Evolutionary conservation across 2,329 filamentous ascomycete species (phyloP), one percentile per base, ranked within the genome.

Genomic region (Fusarium scirpi): DNA sequence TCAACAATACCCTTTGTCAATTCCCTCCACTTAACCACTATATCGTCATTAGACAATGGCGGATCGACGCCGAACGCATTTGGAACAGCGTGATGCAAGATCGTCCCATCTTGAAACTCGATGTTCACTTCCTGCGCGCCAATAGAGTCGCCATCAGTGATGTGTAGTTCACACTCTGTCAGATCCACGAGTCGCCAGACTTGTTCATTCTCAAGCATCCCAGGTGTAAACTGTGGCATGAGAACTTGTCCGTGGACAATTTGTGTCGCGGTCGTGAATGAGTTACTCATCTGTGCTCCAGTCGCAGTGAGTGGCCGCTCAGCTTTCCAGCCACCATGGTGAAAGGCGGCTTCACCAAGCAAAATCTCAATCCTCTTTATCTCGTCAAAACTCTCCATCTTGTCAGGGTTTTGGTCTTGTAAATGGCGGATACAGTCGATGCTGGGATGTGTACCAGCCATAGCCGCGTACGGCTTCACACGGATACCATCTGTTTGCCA

Each of bases 231-330:
- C 6, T 59, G 57, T 6, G 40, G n/a, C 57, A 59, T 59, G 18
- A 59, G 24, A 3, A 58, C 57, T 58, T 59, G 38, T n/a, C 29
- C 38, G 8, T 59, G 57, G 12, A 59, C 57, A 13, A 59, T 59
- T 15, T 59, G 57, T 22, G 40, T 57, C 11, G 51, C 57, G 2
- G 27, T 16, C 13, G 56, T 56, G 18, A 58, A 58, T 10, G 57
- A 45, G 51, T 59, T 59, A 29, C 57, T 58, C 57, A 59, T 59
- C 40, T 59, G 57, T 9, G 57, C 51, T 8, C 57, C 51, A 6
- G 40, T 59, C 10, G 57, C 40, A 5, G 51, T 59, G 12, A 59
- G 57, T 3, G 57, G 51, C 4, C 8, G 34, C 2, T n/a, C 18
- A 25, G 57, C 57, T 27, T 34, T 45, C 57, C 52, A 59, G 3